Evolutionary conservation across 345 rosid species (phyloP).

Genomic region (Rhizophora apiculata): DNA sequence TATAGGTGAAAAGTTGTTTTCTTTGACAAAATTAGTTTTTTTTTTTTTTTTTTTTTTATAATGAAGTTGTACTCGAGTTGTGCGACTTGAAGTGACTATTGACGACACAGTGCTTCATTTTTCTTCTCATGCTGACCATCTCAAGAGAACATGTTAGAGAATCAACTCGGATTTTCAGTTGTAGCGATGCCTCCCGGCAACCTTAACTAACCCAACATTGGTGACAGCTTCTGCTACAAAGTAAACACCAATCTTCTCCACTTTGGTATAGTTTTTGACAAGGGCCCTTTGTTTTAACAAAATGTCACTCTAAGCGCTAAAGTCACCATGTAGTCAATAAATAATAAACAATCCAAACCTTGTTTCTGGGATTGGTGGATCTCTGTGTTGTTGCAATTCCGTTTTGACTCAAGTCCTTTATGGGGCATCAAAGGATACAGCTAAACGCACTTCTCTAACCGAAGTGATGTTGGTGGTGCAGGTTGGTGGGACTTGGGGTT

Average conservation of each 20-base stretch:
- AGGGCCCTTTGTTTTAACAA: not conserved
- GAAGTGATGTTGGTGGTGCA: slow-evolving; percentile 28
- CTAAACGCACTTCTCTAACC: slow-evolving; percentile 30
- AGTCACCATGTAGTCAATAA: not conserved
- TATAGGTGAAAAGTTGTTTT: too few species aligned
- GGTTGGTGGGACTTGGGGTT: slow-evolving; percentile 26
- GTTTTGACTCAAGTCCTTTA: not conserved
- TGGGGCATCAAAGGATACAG: slow-evolving; percentile 19
- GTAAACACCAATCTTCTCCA: not conserved
- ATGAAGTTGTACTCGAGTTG: too few species aligned
- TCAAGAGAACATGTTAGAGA: too few species aligned
- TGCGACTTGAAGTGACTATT: too few species aligned
- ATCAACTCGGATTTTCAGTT: too few species aligned
- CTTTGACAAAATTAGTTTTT: too few species aligned
- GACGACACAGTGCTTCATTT: too few species aligned
- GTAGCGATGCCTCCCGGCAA: too few species aligned
- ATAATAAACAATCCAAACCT: not conserved
- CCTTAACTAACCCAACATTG: not conserved
- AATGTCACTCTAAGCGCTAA: not conserved
- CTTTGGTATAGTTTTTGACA: too few species aligned
- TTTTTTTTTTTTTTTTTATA: too few species aligned
- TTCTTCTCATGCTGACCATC: too few species aligned
- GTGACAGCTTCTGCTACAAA: not conserved
- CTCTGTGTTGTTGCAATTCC: not conserved
- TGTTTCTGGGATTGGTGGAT: not conserved